Conservation (phyloP, 805 yeast species). For the Metschnikowia cubensis region DNA sequence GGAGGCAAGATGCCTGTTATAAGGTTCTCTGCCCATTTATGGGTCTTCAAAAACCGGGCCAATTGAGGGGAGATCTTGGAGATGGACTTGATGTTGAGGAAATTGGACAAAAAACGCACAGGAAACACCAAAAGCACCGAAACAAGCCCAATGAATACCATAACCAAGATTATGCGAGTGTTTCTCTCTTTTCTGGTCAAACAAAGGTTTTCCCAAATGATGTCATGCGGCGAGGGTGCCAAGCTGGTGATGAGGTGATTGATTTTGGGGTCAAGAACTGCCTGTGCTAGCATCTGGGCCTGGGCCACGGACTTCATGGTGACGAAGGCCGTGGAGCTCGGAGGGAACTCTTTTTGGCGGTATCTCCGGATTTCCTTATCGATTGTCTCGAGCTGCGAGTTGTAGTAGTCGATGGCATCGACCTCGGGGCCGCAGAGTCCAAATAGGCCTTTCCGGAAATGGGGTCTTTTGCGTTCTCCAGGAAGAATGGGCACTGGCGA, state of each 20-base stretch:
- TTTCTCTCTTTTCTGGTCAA: constrained; percentile 71
- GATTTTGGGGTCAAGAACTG: constrained; percentile 86
- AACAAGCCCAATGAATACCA: constrained; percentile 60
- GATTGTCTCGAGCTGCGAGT: constrained; percentile 60
- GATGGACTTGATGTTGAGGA: constrained; percentile 75
- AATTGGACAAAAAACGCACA: constrained; percentile 77
- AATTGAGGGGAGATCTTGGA: constrained; percentile 77
- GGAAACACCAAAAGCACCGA: constrained; percentile 78
- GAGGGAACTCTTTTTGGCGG: constrained; percentile 64
- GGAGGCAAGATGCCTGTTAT: constrained; percentile 91
- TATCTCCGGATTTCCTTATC: constrained; percentile 69
- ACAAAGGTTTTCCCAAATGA: constrained; percentile 88
- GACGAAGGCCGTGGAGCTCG: constrained; percentile 88
- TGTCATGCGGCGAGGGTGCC: constrained; percentile 96
- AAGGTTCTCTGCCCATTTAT: constrained; percentile 69
- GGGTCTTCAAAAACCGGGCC: constrained; percentile 60
- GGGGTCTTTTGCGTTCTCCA: constrained; percentile 51
- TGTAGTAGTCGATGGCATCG: constrained; percentile 78
- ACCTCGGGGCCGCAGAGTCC: constrained; percentile 66
- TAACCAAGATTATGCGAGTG: constrained; percentile 58
- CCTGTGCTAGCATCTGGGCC: constrained; percentile 96
- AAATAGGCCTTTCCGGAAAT: constrained; percentile 51
- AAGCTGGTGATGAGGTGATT: constrained; percentile 73
- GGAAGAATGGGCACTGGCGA: constrained; percentile 23
- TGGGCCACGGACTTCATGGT: constrained; percentile 94